These are phyloP conservation scores for Neonectria faginata DNA, from an alignment of 2,329 filamentous ascomycete species.

Conservation along the genomic window DNA sequence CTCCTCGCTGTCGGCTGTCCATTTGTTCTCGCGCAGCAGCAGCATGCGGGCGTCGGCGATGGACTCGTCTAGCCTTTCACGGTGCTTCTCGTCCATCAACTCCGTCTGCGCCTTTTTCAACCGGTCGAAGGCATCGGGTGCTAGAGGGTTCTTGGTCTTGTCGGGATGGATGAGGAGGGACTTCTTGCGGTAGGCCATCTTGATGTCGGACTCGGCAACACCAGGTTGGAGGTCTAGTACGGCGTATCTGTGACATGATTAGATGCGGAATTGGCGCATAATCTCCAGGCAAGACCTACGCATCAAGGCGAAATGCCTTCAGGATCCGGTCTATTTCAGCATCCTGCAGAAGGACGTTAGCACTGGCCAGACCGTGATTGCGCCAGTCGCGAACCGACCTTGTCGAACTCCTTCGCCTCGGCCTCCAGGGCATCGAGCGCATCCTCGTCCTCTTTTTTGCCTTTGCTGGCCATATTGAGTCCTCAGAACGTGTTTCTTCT, in stretches of 20 bases:
- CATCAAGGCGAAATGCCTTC: slow-evolving; percentile 82
- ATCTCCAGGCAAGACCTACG: slow-evolving; percentile 53
- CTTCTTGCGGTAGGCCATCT: slow-evolving; percentile 92
- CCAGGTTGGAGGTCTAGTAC: slow-evolving; percentile 96
- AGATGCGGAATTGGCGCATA: slow-evolving; percentile 5
- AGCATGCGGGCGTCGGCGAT: slow-evolving; percentile 97
- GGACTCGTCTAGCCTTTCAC: slow-evolving; percentile 87
- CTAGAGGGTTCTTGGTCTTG: slow-evolving; percentile 91
- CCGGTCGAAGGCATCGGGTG: slow-evolving; percentile 95
- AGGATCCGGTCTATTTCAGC: slow-evolving; percentile 95
- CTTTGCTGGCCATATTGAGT: slow-evolving; percentile 52
- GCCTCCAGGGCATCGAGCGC: slow-evolving; percentile 84
- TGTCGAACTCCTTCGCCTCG: slow-evolving; percentile 91
- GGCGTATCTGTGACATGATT: slow-evolving; percentile 73
- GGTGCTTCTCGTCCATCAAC: slow-evolving; percentile 94
- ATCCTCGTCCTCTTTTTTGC: slow-evolving; percentile 72
- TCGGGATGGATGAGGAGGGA: slow-evolving; percentile 99
- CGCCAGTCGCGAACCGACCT: slow-evolving; percentile 64
- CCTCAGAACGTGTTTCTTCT: not conserved
- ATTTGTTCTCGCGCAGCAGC: slow-evolving; percentile 92
- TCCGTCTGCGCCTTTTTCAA: slow-evolving; percentile 94
- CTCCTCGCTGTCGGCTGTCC: slow-evolving; percentile 89
- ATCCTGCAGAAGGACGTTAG: slow-evolving; percentile 69
- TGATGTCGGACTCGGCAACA: slow-evolving; percentile 96
- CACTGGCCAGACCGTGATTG: slow-evolving; percentile 18